phyloP scores from a whole-genome alignment of 2,329 filamentous ascomycete genomes.

The Aspergillus chevalieri region DNA sequence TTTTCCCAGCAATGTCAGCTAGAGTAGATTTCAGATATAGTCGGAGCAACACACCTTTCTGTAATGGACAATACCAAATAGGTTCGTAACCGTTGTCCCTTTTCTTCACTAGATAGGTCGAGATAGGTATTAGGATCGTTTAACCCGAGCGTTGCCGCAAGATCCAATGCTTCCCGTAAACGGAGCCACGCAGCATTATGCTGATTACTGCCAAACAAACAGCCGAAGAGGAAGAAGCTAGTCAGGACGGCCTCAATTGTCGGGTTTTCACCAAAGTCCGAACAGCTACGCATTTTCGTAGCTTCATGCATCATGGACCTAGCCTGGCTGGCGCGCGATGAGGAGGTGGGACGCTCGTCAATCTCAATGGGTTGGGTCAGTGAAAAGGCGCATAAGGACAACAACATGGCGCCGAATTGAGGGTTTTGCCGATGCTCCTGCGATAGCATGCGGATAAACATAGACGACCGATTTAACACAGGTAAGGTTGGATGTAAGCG shows the following conservation, averaged over 20 bases:
- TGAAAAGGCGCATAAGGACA: conserved; percentile 39
- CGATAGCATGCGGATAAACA: conserved; percentile 38
- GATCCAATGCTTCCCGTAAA: conserved; percentile 59
- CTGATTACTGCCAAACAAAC: conserved; percentile 63
- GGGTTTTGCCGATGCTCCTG: conserved; percentile 40
- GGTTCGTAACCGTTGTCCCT: conserved; percentile 33
- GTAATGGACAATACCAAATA: conserved; percentile 34
- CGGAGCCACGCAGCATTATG: conserved; percentile 75
- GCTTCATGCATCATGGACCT: conserved; percentile 39
- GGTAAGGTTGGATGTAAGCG: conserved; percentile 40
- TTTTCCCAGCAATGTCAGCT: not conserved
- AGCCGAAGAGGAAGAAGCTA: conserved; percentile 71
- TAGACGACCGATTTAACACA: conserved; percentile 33
- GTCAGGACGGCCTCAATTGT: conserved; percentile 49
- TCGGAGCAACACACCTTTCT: conserved; percentile 20
- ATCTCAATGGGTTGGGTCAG: conserved; percentile 42
- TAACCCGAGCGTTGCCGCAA: conserved; percentile 36
- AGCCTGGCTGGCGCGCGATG: conserved; percentile 32
- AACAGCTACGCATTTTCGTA: conserved; percentile 39
- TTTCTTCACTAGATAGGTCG: conserved; percentile 30
- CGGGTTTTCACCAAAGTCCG: conserved; percentile 37
- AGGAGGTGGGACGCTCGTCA: conserved; percentile 32
- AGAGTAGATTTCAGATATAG: conserved; percentile 2
- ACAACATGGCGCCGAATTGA: conserved; percentile 40
- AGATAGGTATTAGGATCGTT: conserved; percentile 36